Evolutionary conservation across 1,139 yeast species (phyloP).

Genomic region (Tardiomyces digboiensis): DNA sequence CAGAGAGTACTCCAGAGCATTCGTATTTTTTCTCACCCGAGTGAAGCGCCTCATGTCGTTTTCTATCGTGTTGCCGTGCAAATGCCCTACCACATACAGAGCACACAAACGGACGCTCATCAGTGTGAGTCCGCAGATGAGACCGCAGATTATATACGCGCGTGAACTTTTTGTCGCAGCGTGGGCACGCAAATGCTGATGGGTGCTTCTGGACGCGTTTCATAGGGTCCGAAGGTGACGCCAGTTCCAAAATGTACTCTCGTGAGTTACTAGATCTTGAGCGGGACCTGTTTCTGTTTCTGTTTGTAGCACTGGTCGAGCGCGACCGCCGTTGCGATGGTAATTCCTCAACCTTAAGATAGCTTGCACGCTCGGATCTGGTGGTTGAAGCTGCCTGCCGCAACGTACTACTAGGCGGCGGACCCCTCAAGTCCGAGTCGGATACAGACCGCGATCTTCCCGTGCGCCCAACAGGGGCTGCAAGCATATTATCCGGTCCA

Average conservation of each 20-base stretch:
- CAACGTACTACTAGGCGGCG: background rate
- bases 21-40: slow-evolving; percentile 84
- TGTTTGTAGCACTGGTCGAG: background rate
- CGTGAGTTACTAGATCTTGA: slow-evolving; percentile 9
- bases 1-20: slow-evolving; percentile 65
- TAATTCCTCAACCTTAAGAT: background rate
- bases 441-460: background rate
- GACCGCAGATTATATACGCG: slow-evolving; percentile 89
- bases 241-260: slow-evolving; percentile 28
- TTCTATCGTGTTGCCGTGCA: slow-evolving; percentile 92
- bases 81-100: slow-evolving; percentile 86
- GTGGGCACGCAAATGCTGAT: slow-evolving; percentile 68
- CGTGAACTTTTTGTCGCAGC: slow-evolving; percentile 83
- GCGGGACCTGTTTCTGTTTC: background rate
- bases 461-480: background rate
- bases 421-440: background rate
- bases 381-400: too few species aligned
- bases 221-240: slow-evolving; percentile 26
- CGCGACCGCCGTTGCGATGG: background rate
- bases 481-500: background rate
- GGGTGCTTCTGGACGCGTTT: slow-evolving; percentile 68
- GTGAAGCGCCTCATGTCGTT: slow-evolving; percentile 89
- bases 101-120: slow-evolving; percentile 87
- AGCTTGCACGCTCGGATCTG: background rate
- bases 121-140: slow-evolving; percentile 88